These are phyloP conservation scores for Mortierella antarctica DNA, from an alignment of 192 early-diverging fungal species.

Conservation along the genomic window DNA sequence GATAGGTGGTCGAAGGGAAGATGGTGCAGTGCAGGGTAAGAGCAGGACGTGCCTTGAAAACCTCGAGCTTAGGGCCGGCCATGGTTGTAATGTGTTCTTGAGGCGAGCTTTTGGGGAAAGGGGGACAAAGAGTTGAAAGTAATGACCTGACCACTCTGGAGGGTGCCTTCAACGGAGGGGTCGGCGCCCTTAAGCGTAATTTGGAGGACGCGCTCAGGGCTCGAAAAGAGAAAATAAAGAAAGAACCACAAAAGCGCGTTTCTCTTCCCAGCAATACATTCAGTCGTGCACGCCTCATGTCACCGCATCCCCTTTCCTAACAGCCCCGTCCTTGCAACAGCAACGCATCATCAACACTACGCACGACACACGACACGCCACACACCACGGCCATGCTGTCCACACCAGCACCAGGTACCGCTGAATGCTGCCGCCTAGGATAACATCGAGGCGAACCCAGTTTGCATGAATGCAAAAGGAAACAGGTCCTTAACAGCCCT, in stretches of 20 bases:
- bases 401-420: constrained; percentile 38
- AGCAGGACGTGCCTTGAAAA: constrained; percentile 33
- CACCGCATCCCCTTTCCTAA: background rate
- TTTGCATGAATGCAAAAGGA: too few relatives aligned
- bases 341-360: background rate
- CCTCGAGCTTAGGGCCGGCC: constrained; percentile 46
- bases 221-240: too few relatives aligned
- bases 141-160: too few relatives aligned
- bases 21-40: background rate
- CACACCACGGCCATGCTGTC: constrained; percentile 14
- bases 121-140: too few relatives aligned
- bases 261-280: background rate
- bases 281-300: background rate
- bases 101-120: too few relatives aligned
- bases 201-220: background rate
- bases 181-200: too few relatives aligned
- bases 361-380: background rate
- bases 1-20: too few relatives aligned
- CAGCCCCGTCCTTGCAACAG: background rate
- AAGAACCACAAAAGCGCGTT: too few relatives aligned
- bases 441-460: too few relatives aligned
- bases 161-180: too few relatives aligned
- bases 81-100: constrained; percentile 10
- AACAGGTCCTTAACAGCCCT: background rate
- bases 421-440: background rate